Evolutionary conservation across 306 rosid genomes (phyloP).

Genomic region (Dryas drummondii): DNA sequence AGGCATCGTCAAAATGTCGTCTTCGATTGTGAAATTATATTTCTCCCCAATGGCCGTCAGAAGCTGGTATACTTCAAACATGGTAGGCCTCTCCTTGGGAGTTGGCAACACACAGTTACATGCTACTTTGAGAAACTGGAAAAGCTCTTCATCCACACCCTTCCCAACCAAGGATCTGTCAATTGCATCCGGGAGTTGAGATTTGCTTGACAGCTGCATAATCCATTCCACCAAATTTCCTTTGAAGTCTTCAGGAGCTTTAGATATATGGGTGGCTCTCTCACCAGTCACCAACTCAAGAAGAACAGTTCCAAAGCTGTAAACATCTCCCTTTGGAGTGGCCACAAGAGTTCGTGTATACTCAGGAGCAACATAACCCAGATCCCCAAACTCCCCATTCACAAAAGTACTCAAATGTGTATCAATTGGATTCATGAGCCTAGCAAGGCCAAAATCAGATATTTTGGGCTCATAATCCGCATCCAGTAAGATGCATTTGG

Average conservation of each 20-base stretch:
- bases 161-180: slow-evolving; percentile 61
- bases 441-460: slow-evolving; percentile 93
- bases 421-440: slow-evolving; percentile 92
- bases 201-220: slow-evolving; percentile 42
- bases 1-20: slow-evolving; percentile 53
- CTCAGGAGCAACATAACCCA: slow-evolving; percentile 96
- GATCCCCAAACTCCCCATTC: slow-evolving; percentile 90
- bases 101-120: slow-evolving; percentile 58
- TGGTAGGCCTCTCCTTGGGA: slow-evolving; percentile 87
- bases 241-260: slow-evolving; percentile 73
- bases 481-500: slow-evolving; percentile 81
- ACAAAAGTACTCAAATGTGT: slow-evolving; percentile 96
- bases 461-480: slow-evolving; percentile 80
- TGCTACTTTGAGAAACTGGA: slow-evolving; percentile 88
- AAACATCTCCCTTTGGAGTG: slow-evolving; percentile 89
- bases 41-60: slow-evolving; percentile 72
- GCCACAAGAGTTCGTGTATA: slow-evolving; percentile 85
- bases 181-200: slow-evolving; percentile 55
- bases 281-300: slow-evolving; percentile 95
- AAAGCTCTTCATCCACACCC: slow-evolving; percentile 68
- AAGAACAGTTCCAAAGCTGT: slow-evolving; percentile 86
- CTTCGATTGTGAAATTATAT: slow-evolving; percentile 72
- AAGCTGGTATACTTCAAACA: slow-evolving; percentile 96
- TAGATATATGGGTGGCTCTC: slow-evolving; percentile 61
- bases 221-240: slow-evolving; percentile 92